Evolutionary conservation across 129 eudicot genomes (phyloP).

Genomic region (Gnaphalium uliginosum): DNA sequence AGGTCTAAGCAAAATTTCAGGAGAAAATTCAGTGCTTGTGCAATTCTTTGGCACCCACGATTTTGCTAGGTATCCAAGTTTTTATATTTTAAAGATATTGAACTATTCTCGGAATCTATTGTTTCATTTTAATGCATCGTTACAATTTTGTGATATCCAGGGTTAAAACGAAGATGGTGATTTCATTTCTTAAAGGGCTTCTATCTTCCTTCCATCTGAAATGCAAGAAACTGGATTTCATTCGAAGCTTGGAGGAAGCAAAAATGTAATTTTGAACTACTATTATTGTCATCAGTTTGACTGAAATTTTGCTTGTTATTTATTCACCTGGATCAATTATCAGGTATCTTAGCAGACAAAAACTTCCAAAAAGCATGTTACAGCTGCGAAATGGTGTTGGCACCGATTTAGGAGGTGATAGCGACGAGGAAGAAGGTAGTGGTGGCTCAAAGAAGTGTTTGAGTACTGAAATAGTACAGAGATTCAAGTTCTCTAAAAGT

Average conservation of each 20-base stretch:
- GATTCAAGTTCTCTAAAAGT: constrained; percentile 41
- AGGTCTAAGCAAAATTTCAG: constrained; percentile 67
- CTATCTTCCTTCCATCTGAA: constrained; percentile 77
- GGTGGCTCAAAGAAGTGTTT: constrained; percentile 39
- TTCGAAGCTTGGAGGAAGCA: constrained; percentile 88
- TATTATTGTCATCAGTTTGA: neutral
- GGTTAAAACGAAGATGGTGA: constrained; percentile 70
- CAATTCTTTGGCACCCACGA: constrained; percentile 98
- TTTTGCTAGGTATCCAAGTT: constrained; percentile 74
- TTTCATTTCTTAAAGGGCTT: constrained; percentile 87
- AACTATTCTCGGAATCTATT: neutral
- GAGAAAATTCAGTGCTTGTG: constrained; percentile 82
- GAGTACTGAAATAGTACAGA: constrained; percentile 39
- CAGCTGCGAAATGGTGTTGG: constrained; percentile 54
- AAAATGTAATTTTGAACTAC: constrained; percentile 56
- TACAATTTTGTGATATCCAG: constrained; percentile 43
- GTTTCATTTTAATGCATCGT: constrained; percentile 9
- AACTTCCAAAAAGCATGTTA: constrained; percentile 73
- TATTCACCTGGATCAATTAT: constrained; percentile 2
- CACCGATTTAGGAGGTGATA: constrained; percentile 34
- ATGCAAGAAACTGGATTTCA: constrained; percentile 76
- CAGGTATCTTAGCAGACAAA: constrained; percentile 92
- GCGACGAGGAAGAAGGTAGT: constrained; percentile 46
- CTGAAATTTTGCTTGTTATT: neutral
- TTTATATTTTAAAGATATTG: neutral